Percentiles rank a stretch among this genome's conserved stretches.
These are phyloP conservation scores for Penicillium macrosclerotiorum DNA, from an alignment of 495 filamentous ascomycete genomes.

Conservation along the genomic window DNA sequence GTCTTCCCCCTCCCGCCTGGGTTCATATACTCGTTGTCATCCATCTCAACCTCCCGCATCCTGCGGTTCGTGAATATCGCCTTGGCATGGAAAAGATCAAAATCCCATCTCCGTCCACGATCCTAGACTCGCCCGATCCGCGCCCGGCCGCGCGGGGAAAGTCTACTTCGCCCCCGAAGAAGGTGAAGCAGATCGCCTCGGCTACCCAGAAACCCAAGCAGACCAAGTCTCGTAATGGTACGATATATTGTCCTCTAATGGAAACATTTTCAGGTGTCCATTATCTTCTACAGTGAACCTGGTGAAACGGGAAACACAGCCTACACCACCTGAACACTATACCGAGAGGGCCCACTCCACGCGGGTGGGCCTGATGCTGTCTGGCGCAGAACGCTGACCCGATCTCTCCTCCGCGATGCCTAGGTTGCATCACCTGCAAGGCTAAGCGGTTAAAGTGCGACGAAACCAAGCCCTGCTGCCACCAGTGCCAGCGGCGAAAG, in stretches of 20 bases:
- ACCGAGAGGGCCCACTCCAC: not conserved
- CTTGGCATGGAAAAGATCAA: constrained; percentile 59
- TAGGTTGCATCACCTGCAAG: constrained; percentile 82
- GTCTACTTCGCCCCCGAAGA: constrained; percentile 29
- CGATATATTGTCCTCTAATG: constrained; percentile 24
- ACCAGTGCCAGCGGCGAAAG: constrained; percentile 68
- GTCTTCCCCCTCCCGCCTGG: too few species aligned
- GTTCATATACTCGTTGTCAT: too few species aligned
- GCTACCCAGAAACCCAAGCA: constrained; percentile 62
- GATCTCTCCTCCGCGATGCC: constrained; percentile 21
- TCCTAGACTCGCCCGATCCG: constrained; percentile 47
- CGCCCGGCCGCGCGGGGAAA: constrained; percentile 28
- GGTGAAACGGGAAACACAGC: too few species aligned
- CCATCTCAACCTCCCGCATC: too few species aligned
- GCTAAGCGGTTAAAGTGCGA: constrained; percentile 80
- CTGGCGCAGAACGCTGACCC: constrained; percentile 35
- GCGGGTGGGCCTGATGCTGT: constrained; percentile 4
- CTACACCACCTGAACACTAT: too few species aligned
- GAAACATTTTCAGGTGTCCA: too few species aligned
- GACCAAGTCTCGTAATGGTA: constrained; percentile 83
- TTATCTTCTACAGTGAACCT: too few species aligned
- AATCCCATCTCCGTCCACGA: constrained; percentile 63
- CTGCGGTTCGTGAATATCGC: not conserved
- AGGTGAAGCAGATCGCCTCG: constrained; percentile 23
- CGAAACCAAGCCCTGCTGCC: constrained; percentile 72